Conservation (phyloP, 1,284 basidiomycete genomes). For the Ceratobasidium sp. region DNA sequence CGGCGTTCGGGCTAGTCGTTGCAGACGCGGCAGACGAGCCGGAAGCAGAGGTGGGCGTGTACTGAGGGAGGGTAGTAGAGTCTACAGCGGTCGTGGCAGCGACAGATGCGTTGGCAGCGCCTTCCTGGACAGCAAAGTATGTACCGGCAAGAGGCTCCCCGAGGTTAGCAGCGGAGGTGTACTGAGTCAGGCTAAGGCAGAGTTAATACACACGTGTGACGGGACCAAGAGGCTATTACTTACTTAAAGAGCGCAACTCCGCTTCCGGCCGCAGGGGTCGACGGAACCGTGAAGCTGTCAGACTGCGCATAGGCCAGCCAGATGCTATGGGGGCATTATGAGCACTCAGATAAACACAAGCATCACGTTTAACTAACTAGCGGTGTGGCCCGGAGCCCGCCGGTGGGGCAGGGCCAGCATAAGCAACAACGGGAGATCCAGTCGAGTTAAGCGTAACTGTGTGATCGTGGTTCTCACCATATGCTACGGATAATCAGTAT, state of each 20-base stretch:
- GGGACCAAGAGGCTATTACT: not conserved
- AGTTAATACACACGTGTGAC: not conserved
- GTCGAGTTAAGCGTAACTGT: slow-evolving; percentile 46
- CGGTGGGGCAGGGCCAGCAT: slow-evolving; percentile 49
- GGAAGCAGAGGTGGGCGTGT: slow-evolving; percentile 30
- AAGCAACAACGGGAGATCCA: slow-evolving; percentile 46
- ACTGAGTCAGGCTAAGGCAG: slow-evolving; percentile 40
- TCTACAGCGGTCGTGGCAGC: slow-evolving; percentile 44
- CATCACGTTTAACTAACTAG: slow-evolving; percentile 25
- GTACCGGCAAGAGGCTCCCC: slow-evolving; percentile 38
- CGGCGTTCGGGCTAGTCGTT: slow-evolving; percentile 14
- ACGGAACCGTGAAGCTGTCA: slow-evolving; percentile 48
- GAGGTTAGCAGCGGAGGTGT: slow-evolving; percentile 38
- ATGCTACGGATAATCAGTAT: slow-evolving; percentile 36
- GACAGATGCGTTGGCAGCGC: slow-evolving; percentile 42
- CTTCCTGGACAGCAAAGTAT: slow-evolving; percentile 47
- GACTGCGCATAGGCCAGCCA: slow-evolving; percentile 49
- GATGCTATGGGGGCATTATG: slow-evolving; percentile 25
- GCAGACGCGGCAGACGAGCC: not conserved
- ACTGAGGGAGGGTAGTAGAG: slow-evolving; percentile 46
- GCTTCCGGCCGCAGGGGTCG: slow-evolving; percentile 45
- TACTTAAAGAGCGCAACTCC: slow-evolving; percentile 50
- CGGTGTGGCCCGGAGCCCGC: slow-evolving; percentile 51
- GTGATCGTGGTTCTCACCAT: slow-evolving; percentile 46
- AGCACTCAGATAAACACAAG: not conserved